phyloP scores from a whole-genome alignment of 108 stramenopile species.

The Skeletonema tropicum region DNA sequence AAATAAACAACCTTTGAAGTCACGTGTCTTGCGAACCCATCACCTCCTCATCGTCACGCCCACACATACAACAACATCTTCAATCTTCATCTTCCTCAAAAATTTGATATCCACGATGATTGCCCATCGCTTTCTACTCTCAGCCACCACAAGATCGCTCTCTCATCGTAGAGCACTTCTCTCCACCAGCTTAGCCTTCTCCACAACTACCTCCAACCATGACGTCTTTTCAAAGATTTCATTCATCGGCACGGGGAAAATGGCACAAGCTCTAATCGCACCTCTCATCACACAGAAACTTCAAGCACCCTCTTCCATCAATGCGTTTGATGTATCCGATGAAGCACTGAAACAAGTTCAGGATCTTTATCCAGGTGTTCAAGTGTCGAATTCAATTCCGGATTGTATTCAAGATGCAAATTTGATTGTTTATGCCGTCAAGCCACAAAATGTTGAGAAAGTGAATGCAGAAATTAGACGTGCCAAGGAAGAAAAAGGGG shows the following conservation, averaged over 20 bases:
- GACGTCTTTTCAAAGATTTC: conserved; percentile 72
- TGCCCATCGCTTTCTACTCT: conserved; percentile 13
- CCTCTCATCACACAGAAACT: conserved; percentile 71
- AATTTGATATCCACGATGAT: conserved; percentile 3
- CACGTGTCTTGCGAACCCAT: too few species aligned
- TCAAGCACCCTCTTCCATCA: conserved; percentile 62
- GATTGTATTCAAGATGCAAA: conserved; percentile 72
- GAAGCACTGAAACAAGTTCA: conserved; percentile 48
- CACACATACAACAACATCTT: too few species aligned
- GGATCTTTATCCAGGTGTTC: conserved; percentile 47
- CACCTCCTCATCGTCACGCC: too few species aligned
- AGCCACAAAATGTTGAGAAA: conserved; percentile 88
- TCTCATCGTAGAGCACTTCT: background rate
- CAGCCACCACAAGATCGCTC: conserved; percentile 2
- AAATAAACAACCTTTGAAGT: too few species aligned
- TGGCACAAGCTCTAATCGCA: conserved; percentile 91
- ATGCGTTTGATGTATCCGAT: conserved; percentile 71
- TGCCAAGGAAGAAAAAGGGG: conserved; percentile 11
- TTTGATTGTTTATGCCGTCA: conserved; percentile 85
- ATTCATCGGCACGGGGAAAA: conserved; percentile 94
- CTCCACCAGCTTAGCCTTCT: conserved; percentile 10
- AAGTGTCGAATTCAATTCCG: conserved; percentile 55
- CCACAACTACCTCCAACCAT: conserved; percentile 18
- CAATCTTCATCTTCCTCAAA: background rate
- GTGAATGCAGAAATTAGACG: conserved; percentile 49